phyloP scores from a whole-genome alignment of 768 basidiomycete species.

The Tubosaeta sp. region DNA sequence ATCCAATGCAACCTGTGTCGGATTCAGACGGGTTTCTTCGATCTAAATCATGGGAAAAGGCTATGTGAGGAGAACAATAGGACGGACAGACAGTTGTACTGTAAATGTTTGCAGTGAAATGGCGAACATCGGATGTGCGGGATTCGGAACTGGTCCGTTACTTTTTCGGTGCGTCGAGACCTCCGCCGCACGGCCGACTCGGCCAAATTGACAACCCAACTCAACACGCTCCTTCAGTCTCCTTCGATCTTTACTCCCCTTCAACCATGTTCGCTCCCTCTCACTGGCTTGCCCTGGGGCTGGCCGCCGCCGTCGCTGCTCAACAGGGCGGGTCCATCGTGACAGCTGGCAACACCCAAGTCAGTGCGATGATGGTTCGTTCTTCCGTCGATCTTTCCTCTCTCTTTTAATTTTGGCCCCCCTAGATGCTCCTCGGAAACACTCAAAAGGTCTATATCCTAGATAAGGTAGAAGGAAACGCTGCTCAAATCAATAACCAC shows the following conservation, averaged over 20 bases:
- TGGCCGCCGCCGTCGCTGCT: constrained; percentile 33
- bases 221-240: constrained; percentile 12
- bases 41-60: too few species aligned
- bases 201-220: neutral
- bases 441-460: constrained; percentile 80
- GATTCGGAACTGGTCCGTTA: neutral
- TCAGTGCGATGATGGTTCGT: constrained; percentile 54
- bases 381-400: neutral
- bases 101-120: neutral
- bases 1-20: too few species aligned
- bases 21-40: too few species aligned
- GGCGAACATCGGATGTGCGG: neutral
- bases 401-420: neutral
- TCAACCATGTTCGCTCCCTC: constrained; percentile 29
- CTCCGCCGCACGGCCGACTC: neutral
- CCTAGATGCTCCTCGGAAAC: constrained; percentile 77
- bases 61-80: too few species aligned
- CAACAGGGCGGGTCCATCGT: constrained; percentile 24
- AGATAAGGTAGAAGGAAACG: constrained; percentile 87
- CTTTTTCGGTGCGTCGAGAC: neutral
- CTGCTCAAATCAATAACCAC: constrained; percentile 59
- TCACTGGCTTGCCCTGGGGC: constrained; percentile 42
- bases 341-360: constrained; percentile 33
- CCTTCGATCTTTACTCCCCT: constrained; percentile 7
- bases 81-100: too few species aligned